These are phyloP conservation scores for Cadophora sp. DNA, from an alignment of 2,329 filamentous ascomycete species.

Conservation along the genomic window DNA sequence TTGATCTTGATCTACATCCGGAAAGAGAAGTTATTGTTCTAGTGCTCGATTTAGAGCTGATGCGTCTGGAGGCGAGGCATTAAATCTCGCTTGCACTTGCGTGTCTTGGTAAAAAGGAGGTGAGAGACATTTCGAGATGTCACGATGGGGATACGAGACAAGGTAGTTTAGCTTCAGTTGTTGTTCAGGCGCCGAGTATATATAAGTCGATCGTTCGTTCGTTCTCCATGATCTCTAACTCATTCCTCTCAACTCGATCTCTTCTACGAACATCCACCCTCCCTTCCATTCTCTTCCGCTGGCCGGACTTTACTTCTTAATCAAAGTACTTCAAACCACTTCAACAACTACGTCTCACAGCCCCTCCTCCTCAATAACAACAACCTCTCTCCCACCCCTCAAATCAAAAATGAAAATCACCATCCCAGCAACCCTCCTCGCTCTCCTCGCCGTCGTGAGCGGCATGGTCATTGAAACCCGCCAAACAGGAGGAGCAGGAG, in stretches of 20 bases:
- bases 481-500: constrained; percentile 25
- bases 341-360: not conserved
- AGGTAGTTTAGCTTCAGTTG: not conserved
- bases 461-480: constrained; percentile 32
- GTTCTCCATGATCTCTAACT: not conserved
- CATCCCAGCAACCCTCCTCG: constrained; percentile 42
- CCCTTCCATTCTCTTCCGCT: constrained; percentile 9
- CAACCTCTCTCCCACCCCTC: not conserved
- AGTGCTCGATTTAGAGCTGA: not conserved
- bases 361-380: not conserved
- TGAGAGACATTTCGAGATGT: not conserved
- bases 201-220: not conserved
- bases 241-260: not conserved
- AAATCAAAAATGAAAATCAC: constrained; percentile 12
- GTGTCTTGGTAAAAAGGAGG: not conserved
- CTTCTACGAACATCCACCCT: not conserved
- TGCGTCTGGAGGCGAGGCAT: not conserved
- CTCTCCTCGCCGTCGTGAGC: constrained; percentile 31
- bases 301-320: not conserved
- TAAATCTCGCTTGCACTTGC: constrained; percentile 5
- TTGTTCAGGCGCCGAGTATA: not conserved
- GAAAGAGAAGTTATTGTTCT: not conserved
- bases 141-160: constrained; percentile 4
- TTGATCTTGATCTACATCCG: not conserved
- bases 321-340: not conserved